Evolutionary conservation across 495 filamentous ascomycete species (phyloP), one percentile per base, ranked within the genome.

Genomic region (Annulohypoxylon stygium): DNA sequence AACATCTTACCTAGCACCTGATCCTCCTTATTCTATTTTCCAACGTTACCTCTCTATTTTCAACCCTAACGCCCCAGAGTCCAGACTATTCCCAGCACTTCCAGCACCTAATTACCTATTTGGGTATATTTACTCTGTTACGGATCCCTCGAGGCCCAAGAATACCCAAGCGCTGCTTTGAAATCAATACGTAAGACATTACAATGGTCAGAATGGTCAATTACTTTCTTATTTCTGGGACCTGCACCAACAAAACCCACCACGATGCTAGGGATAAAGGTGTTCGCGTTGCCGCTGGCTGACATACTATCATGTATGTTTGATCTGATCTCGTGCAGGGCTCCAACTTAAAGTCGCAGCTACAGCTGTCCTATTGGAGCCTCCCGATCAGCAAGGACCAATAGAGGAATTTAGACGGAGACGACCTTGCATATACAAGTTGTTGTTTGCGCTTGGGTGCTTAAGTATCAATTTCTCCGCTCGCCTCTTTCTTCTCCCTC

Each of bases 271-370:
- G 67, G 59, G 67, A 74, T 66, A 47, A 47, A 45, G 47, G 57
- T 47, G 58, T 55, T 67, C 71, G 61, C 59, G 45, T 61, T 58
- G 50, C 58, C 54, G 65, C 57, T 55, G 33, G 71, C 18, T 50
- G 30, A 37, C 50, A 39, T 48, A 34, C 61, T 4, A 26, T 18
- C 20, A 60, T 60, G 36, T 64, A 62, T 57, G 61, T 66, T 68
- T 74, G 61, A 74, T 65, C 65, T 74, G 66, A 69, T 74, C 71
- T 69, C 65, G 66, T 67, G 71, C 67, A 67, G 50, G 43, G 34
- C 67, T 63, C 51, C 72, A 51, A 68, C 64, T 16, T 45, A 39
- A 55, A 59, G 67, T 60, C 60, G 45, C 58, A 64, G 43, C 20
- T 48, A 54, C 51, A 64, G 43, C 20, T 48, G 14, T 59, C 61